Evolutionary conservation across 352 stramenopile species (phyloP), one percentile per base, ranked within the genome.

Genomic region (Phytophthora foliorum): DNA sequence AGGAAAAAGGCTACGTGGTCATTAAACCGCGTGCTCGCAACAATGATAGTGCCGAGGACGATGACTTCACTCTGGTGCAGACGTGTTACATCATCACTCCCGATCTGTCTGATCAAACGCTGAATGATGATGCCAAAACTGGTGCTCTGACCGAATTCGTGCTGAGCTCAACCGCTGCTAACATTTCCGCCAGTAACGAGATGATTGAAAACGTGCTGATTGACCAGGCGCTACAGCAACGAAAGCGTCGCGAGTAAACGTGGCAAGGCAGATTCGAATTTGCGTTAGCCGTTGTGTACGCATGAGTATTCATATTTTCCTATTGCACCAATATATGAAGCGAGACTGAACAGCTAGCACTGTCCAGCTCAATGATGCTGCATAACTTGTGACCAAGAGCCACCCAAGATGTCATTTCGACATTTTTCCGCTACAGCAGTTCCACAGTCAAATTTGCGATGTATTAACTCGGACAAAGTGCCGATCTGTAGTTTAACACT

Each of bases 1-100:
- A 72, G 22, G 73, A 80, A 45, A 74, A 74, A 60, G 69, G 73
- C 3, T 80, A 75, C 22, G 69, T 77, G 22, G 66, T 80, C 16
- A 69, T 77, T 39, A 73, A 78, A 44, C 71, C 62, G 29, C 69
- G 58, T 44, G 57, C 42, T 39, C 63, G 51, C 16, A 55, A 22
- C 27, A 36, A 46, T 14, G 27, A 48, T 27, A 60, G 42, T 58
- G 32, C 48, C 44, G 59, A 55, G 17, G 59, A 65, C 41, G 67
- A 78, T 34, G 70, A 66, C 34, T 75, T 75, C 56, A 80, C 69
- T 11, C 58, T 75, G 38, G 44, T 80, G 24, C 72, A 77, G 36
- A 76, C 67, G 27, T 80, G 73, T 52, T 77, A 78, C 63, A 74
- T 77, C 55, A 80, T 80, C 61, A 77, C 63, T 25, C 73, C 73